phyloP scores from a whole-genome alignment of 495 filamentous ascomycete genomes.

The Mycothermus thermophilus region DNA sequence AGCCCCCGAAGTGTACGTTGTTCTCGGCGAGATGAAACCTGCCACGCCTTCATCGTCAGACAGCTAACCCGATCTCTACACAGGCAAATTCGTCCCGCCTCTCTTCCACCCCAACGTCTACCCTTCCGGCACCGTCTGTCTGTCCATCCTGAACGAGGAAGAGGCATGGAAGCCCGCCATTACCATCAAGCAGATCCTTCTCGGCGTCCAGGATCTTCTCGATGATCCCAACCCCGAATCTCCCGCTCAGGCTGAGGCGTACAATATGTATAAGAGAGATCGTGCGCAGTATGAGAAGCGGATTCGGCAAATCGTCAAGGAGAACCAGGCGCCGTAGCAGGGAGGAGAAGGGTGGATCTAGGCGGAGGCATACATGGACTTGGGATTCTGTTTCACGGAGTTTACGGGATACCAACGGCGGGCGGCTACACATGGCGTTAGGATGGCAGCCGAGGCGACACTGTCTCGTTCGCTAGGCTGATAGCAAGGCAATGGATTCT shows the following conservation, averaged over 20 bases:
- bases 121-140: slow-evolving; percentile 91
- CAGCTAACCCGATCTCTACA: slow-evolving; percentile 5
- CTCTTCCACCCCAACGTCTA: slow-evolving; percentile 99
- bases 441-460: slow-evolving; percentile 1
- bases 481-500: too few relatives aligned
- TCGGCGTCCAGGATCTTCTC: slow-evolving; percentile 89
- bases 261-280: slow-evolving; percentile 93
- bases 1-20: slow-evolving; percentile 87
- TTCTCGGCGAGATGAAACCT: too few relatives aligned
- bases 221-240: slow-evolving; percentile 96
- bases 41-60: too few relatives aligned
- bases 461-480: background rate
- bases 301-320: slow-evolving; percentile 71
- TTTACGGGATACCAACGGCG: slow-evolving; percentile 14
- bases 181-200: slow-evolving; percentile 91
- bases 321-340: slow-evolving; percentile 51
- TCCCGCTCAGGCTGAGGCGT: slow-evolving; percentile 92
- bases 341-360: background rate
- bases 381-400: slow-evolving; percentile 8
- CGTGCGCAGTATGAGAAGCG: slow-evolving; percentile 73
- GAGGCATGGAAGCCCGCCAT: slow-evolving; percentile 98
- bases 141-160: slow-evolving; percentile 96
- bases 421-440: slow-evolving; percentile 9
- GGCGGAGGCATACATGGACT: slow-evolving; percentile 1
- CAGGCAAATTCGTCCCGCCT: slow-evolving; percentile 92